A percentile compares a stretch with the other conserved stretches of the same genome.
phyloP scores from a whole-genome alignment of 2,329 filamentous ascomycete genomes.

The Xylariaceae sp. region DNA sequence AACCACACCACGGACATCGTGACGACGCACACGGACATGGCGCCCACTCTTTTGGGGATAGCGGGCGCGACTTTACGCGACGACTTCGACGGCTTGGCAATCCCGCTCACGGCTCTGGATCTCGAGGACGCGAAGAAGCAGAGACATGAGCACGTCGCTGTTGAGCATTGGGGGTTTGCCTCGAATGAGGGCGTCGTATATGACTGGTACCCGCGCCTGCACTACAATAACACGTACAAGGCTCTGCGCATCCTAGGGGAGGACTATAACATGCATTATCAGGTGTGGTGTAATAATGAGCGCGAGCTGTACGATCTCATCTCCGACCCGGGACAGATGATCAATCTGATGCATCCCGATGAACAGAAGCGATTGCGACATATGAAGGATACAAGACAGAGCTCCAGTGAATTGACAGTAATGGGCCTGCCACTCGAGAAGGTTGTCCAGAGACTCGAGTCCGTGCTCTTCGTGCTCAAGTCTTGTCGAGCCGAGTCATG shows the following conservation, averaged over 20 bases:
- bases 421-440: slow-evolving; percentile 28
- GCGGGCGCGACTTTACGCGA: slow-evolving; percentile 37
- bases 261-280: slow-evolving; percentile 43
- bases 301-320: slow-evolving; percentile 50
- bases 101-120: slow-evolving; percentile 29
- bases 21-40: slow-evolving; percentile 59
- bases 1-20: slow-evolving; percentile 37
- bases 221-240: slow-evolving; percentile 50
- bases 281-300: slow-evolving; percentile 51
- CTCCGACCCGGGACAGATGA: slow-evolving; percentile 26
- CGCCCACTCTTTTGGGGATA: slow-evolving; percentile 51
- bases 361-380: slow-evolving; percentile 17
- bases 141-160: slow-evolving; percentile 42
- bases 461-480: slow-evolving; percentile 45
- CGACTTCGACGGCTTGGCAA: slow-evolving; percentile 54
- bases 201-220: slow-evolving; percentile 23
- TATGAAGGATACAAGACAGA: not conserved
- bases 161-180: slow-evolving; percentile 42
- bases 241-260: slow-evolving; percentile 42
- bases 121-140: slow-evolving; percentile 17
- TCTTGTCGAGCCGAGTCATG: slow-evolving; percentile 43
- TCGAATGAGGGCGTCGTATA: slow-evolving; percentile 29
- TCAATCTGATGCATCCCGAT: slow-evolving; percentile 36
- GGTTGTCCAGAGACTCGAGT: slow-evolving; percentile 38
- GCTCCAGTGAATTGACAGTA: slow-evolving; percentile 9